Evolutionary conservation across 768 basidiomycete genomes (phyloP), one percentile per base, ranked within the genome.

Genomic region (Lyophyllum shimeji): DNA sequence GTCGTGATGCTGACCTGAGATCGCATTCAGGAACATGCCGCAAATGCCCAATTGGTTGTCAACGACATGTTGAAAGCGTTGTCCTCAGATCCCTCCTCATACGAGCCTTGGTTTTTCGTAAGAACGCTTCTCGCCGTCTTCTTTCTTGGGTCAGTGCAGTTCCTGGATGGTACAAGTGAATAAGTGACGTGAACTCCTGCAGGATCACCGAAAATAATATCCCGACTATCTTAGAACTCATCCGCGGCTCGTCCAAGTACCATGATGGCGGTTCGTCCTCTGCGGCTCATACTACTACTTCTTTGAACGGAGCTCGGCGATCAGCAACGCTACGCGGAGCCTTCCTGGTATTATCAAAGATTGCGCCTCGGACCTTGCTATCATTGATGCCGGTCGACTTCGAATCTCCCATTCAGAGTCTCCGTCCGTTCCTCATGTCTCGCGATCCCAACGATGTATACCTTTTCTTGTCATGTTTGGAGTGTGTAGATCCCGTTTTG

Each of bases 401-500:
- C 1, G 57, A 65, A 33, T 62, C 76, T 13, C 72, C 80, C 47
- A 69, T 85, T 13, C 68, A 74, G 12, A 65, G 68, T 53, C 79
- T 93, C 47, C 81, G 84, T 2, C 73, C 76, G 50, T 71, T 89
- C n/a, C 71, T 93, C 27, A 74, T 70, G 1, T 87, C 86, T 0
- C 64, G 71, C 7, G 75, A 84, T 50, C 73, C 79, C 1, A 86
- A 89, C 62, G 81, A 87, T 42, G 70, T 83, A 51, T 87, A 86
- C 68, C 63, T 86, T 6, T 90, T 92, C 62, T 64, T 93, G 11
- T 72, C 77, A 1, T 90, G 89, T 58, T 66, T 93, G 47, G 74
- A 78, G 39, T 82, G 76, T 39, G 58, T 90, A 12, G 79, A 85
- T 60, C 78, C 83, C 6, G 67, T 66, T 18, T 59, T 83, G 20